Conservation (phyloP, 106 monocot genomes). For the Dioscorea alata region DNA sequence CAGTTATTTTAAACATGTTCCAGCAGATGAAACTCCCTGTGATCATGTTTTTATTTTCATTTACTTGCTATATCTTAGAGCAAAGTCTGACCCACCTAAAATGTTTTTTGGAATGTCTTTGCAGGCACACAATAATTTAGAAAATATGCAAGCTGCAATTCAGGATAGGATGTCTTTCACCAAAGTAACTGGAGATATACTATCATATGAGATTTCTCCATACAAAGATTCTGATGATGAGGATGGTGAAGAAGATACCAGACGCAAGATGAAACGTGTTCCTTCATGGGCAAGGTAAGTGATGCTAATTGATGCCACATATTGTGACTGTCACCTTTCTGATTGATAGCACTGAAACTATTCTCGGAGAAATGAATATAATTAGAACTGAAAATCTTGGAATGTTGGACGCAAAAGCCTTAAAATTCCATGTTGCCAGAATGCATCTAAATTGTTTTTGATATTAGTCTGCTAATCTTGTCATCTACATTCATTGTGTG, state of each 20-base stretch:
- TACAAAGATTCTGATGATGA: slow-evolving; percentile 88
- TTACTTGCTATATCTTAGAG: too few relatives aligned
- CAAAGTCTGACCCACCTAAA: too few relatives aligned
- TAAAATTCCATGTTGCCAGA: too few relatives aligned
- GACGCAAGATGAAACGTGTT: slow-evolving; percentile 41
- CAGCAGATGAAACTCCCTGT: too few relatives aligned
- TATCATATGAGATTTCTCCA: slow-evolving; percentile 87
- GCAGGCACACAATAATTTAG: slow-evolving; percentile 17
- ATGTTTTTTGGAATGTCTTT: too few relatives aligned
- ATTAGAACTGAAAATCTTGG: neutral
- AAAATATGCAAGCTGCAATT: slow-evolving; percentile 15
- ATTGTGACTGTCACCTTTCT: neutral
- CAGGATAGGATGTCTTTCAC: slow-evolving; percentile 10
- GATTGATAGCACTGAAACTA: neutral
- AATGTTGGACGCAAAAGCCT: too few relatives aligned
- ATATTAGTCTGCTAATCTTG: too few relatives aligned
- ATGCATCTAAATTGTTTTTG: too few relatives aligned
- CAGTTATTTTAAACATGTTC: too few relatives aligned
- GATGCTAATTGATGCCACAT: too few relatives aligned
- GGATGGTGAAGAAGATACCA: slow-evolving; percentile 46
- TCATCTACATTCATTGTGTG: neutral
- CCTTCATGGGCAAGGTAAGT: slow-evolving; percentile 88
- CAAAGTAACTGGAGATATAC: slow-evolving; percentile 21
- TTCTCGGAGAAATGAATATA: neutral
- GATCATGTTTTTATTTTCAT: too few relatives aligned